Evolutionary conservation across 768 basidiomycete species (phyloP), one percentile per base, ranked within the genome.

Genomic region (Lentinula sp.): DNA sequence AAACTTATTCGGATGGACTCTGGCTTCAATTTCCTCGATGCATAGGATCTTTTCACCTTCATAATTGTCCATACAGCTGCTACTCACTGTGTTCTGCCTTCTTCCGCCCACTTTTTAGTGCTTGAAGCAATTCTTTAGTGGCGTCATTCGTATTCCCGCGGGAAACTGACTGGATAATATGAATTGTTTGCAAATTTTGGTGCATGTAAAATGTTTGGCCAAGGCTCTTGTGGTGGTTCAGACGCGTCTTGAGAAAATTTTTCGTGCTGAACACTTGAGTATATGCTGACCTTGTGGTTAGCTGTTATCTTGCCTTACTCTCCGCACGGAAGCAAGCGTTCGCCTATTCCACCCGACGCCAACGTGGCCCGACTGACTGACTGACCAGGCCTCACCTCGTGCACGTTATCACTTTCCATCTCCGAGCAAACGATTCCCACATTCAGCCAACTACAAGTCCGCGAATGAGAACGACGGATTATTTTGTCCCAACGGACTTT

Each of bases 1-100:
- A 59, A 48, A 59, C 45, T 48, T 59, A 46, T 48, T 46, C 57
- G 57, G 57, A 31, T 34, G 21, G 23, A 40, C 18, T 43, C 56
- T 45, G 18, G 15, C 23, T 32, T 39, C 56, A 35, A 18, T 21
- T 15, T 59, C 43, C 46, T 59, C 32, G 48, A 48, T 45, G 31
- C 37, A 42, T 42, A 37, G 45, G 45, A 18, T 49, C 8, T 35
- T 32, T 45, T n/a, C 28, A 18, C 2, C 37, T 35, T n/a, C 34
- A 8, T 42, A 28, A 28, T 28, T 28, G 28, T 28, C 28, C 28
- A 28, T 28, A 28, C 28, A 28, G 4, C 40, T 32, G 13, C 55
- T 23, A 21, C 55, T 28, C 40, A 15, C 42, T 32, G 18, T 43
- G 16, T 21, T 55, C 39, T 37, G 7, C 35, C 53, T 39, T 21